Evolutionary conservation across 176 grass and related monocot genomes (phyloP), one percentile per base, ranked within the genome.

Genomic region (Coix lacrymajobi): DNA sequence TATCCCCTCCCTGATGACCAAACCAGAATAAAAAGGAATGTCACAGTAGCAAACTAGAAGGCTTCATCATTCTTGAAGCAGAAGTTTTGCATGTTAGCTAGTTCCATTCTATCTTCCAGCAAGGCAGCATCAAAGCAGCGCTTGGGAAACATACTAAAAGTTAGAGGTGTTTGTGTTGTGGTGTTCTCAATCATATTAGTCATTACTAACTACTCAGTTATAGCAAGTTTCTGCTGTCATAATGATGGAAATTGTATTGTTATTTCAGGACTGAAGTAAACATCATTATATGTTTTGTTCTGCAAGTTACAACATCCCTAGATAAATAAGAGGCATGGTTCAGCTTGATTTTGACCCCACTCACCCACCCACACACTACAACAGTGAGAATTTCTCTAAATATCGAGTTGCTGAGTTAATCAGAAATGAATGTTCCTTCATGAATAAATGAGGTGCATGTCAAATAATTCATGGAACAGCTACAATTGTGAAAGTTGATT

Each of bases 41-140:
- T 12, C 11, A 61, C 58, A 82, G 33, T 36, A 76, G 33, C 1
- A 64, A 73, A 73, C 8, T 57, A 15, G 26, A 43, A 16, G 58
- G 40, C 16, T 19, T 63, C 31, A 62, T 54, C 7, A 63, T 71
- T 56, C 22, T 71, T 45, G 70, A 26, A 56, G 34, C 15, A 11
- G 64, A 36, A 39, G 65, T 8, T 6, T 54, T 52, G 32, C 26
- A 22, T 43, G 19, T 77, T 70, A 7, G 39, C 20, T 40, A 17
- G 52, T 77, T 87, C 31, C 52, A 44, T 66, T 73, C 69, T 73
- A 73, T 16, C 26, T 73, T 73, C 8, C 41, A 83, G 26, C 34
- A 57, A 24, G 9, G 43, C 32, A 83, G 34, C 34, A 57, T 24
- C 2, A 45, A 71, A 65, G 4, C 25, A 76, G 41, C 43, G 52